Evolutionary conservation across 2,329 filamentous ascomycete species (phyloP).

Genomic region (Alternaria postmessia): DNA sequence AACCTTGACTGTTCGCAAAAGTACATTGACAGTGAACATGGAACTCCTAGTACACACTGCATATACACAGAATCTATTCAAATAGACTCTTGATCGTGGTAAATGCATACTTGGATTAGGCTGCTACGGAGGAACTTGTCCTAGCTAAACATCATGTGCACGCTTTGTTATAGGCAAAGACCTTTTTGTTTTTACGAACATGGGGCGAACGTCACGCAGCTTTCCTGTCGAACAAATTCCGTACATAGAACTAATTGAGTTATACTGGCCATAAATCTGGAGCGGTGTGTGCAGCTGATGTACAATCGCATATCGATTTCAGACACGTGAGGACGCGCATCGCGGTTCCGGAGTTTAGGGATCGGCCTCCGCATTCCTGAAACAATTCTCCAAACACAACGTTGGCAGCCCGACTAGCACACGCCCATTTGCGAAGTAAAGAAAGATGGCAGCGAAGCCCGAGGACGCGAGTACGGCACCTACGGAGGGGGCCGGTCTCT

Average conservation of each 20-base stretch:
- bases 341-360: constrained; percentile 19
- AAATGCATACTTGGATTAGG: too few relatives aligned
- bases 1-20: neutral
- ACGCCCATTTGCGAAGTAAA: neutral
- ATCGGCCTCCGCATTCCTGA: constrained; percentile 13
- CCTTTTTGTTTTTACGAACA: too few relatives aligned
- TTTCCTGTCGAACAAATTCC: neutral
- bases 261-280: neutral
- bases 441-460: constrained; percentile 29
- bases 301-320: neutral
- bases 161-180: too few relatives aligned
- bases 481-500: constrained; percentile 22
- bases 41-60: neutral
- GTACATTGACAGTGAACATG: neutral
- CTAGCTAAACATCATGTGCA: too few relatives aligned
- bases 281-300: neutral
- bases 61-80: neutral
- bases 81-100: too few relatives aligned
- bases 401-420: constrained; percentile 1
- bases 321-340: constrained; percentile 6
- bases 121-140: too few relatives aligned
- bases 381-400: constrained; percentile 13
- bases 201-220: neutral
- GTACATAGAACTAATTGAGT: neutral
- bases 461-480: constrained; percentile 24